A percentile compares a stretch with the other conserved stretches of the same genome.
These are phyloP conservation scores for Binderoboletus segoi DNA, from an alignment of 1,284 basidiomycete species.

Conservation along the genomic window DNA sequence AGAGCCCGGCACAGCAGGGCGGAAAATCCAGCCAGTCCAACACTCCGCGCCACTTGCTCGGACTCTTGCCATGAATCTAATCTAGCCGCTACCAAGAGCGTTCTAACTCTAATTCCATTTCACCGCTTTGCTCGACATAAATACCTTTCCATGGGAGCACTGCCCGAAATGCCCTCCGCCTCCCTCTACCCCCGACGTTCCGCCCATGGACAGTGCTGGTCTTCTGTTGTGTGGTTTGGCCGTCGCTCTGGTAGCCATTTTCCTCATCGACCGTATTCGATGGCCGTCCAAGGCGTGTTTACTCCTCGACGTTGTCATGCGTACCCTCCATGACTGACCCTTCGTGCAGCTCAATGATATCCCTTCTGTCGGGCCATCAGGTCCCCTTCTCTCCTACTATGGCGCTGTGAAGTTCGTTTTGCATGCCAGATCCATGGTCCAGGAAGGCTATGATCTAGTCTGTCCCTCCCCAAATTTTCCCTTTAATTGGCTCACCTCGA, in stretches of 20 bases:
- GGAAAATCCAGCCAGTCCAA: slow-evolving; percentile 11
- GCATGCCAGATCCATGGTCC: slow-evolving; percentile 36
- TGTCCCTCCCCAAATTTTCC: slow-evolving; percentile 7
- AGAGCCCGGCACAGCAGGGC: slow-evolving; percentile 1
- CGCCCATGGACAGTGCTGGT: slow-evolving; percentile 29
- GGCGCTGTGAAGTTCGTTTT: slow-evolving; percentile 32
- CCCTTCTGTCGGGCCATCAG: slow-evolving; percentile 41
- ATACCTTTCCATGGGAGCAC: slow-evolving; percentile 28
- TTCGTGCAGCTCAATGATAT: slow-evolving; percentile 32
- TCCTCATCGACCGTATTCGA: slow-evolving; percentile 22
- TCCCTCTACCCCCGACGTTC: slow-evolving; percentile 21
- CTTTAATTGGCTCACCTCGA: slow-evolving; percentile 18
- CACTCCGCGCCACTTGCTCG: slow-evolving; percentile 24
- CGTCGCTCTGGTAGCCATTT: slow-evolving; percentile 13
- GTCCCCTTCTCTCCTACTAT: slow-evolving; percentile 40
- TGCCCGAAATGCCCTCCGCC: slow-evolving; percentile 33
- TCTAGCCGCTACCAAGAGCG: slow-evolving; percentile 23
- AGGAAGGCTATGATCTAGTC: slow-evolving; percentile 43
- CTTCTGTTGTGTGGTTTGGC: slow-evolving; percentile 26
- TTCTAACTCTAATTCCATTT: slow-evolving; percentile 36
- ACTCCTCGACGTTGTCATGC: neutral
- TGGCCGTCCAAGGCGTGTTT: slow-evolving; percentile 30
- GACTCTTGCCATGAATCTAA: slow-evolving; percentile 29
- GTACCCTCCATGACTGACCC: neutral
- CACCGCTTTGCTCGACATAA: slow-evolving; percentile 32